Evolutionary conservation across 2,329 filamentous ascomycete genomes (phyloP).

Genomic region (Phaeoacremonium minimum): DNA sequence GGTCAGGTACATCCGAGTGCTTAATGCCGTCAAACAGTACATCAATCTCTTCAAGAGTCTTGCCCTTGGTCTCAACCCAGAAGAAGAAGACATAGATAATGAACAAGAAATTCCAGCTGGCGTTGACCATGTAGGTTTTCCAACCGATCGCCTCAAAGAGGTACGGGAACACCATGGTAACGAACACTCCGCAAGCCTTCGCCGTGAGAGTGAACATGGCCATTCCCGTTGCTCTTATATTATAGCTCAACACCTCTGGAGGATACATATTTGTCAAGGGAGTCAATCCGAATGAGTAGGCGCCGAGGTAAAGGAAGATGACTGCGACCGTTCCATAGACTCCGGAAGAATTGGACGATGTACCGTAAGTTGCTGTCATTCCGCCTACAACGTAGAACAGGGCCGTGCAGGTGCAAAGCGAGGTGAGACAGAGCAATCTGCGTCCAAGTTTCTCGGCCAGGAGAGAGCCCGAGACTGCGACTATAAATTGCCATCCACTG

Average conservation of each 20-base stretch:
- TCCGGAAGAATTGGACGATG: neutral
- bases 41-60: slow-evolving; percentile 16
- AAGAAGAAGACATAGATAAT: slow-evolving; percentile 14
- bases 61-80: slow-evolving; percentile 21
- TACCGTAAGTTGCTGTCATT: slow-evolving; percentile 5
- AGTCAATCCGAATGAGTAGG: slow-evolving; percentile 12
- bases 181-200: slow-evolving; percentile 7
- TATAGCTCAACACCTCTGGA: slow-evolving; percentile 13
- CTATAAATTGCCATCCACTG: slow-evolving; percentile 13
- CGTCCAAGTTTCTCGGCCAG: slow-evolving; percentile 10
- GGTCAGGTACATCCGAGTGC: slow-evolving; percentile 8
- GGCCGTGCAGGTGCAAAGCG: slow-evolving; percentile 1
- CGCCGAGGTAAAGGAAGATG: slow-evolving; percentile 12
- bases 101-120: slow-evolving; percentile 6
- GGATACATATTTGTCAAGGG: slow-evolving; percentile 11
- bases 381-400: slow-evolving; percentile 6
- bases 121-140: slow-evolving; percentile 17
- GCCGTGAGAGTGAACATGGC: slow-evolving; percentile 8
- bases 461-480: slow-evolving; percentile 6
- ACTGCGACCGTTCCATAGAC: slow-evolving; percentile 12
- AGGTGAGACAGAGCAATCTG: neutral
- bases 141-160: slow-evolving; percentile 14
- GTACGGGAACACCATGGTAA: slow-evolving; percentile 11
- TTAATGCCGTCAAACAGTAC: slow-evolving; percentile 11
- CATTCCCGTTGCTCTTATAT: slow-evolving; percentile 12